Base-by-base conservation (phyloP, 1,284 basidiomycete species). In the Malassezia japonica region DNA sequence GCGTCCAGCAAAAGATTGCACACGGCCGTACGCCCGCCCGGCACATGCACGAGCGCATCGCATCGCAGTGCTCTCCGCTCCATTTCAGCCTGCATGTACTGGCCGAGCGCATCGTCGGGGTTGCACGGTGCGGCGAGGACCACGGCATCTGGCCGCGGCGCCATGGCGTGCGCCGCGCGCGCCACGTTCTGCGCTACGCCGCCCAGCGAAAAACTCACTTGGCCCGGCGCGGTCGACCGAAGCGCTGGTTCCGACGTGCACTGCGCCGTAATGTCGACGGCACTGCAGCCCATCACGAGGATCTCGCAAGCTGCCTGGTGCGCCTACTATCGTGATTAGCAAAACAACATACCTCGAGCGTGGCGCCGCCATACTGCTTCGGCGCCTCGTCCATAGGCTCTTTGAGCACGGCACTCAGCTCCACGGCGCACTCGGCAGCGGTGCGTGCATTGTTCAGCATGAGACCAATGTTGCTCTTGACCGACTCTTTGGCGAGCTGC, bases 121-220 rank as follows among this genome's bases (percentile, higher is more conserved):
- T 76, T 59, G 0, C 75, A 18, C 4, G 49, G 70, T 0, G 78
- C 74, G 18, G 79, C 65, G n/a, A 80, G 57, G 20, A 56, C 1
- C 54, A 64, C 68, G 0, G 49, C 41, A 29, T 18, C 43, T 39
- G 24, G 6, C 81, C 41, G 21, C 4, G 32, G 5, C 25, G 82
- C 72, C 7, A 83, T 68, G 20, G 84, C 79, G 61, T 85, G 81
- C 2, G 88, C 80, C 1, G 89, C 87, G 69, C 94, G 87, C 1
- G 91, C 87, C 40, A 98, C 82, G 71, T 99, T 99, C 21, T 91
- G 81, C 0, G 81, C 90, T 3, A 99, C 94, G 12, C 94, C 94
- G 1, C 94, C 94, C 0, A 87, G 77, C 0, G 85, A 81, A 24
- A 91, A 61, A 2, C 76, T 75, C 13, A 96, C 81, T 2, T 69